Conservation (phyloP, 2,329 filamentous ascomycete genomes). For the Colletotrichum sp. region DNA sequence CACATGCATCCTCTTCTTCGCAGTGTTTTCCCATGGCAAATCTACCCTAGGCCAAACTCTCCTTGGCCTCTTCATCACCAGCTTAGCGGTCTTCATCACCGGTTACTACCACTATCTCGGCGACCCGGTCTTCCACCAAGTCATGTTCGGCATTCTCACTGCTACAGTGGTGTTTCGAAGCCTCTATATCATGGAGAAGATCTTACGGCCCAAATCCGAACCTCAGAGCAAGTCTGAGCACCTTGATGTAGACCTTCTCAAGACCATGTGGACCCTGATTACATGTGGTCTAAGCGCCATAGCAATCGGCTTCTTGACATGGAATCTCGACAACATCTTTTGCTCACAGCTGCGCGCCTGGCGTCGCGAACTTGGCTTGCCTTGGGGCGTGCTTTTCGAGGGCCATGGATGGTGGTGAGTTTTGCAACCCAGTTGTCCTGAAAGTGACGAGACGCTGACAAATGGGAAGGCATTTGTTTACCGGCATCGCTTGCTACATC, state of each 20-base stretch:
- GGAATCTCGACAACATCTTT: background rate
- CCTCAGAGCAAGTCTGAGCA: conserved; percentile 32
- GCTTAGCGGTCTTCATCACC: background rate
- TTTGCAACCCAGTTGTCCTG: background rate
- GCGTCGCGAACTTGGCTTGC: background rate
- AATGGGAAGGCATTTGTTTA: background rate
- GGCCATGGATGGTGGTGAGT: background rate
- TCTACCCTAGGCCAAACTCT: background rate
- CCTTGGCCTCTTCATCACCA: background rate
- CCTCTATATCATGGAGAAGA: background rate
- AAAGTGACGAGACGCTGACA: background rate
- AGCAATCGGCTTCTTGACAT: background rate
- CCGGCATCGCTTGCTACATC: background rate
- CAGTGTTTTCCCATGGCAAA: conserved; percentile 76
- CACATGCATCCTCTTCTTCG: conserved; percentile 60
- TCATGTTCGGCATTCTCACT: background rate
- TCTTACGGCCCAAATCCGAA: background rate
- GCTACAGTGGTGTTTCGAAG: background rate
- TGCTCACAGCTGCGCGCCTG: background rate
- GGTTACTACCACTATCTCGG: background rate
- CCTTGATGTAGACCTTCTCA: conserved; percentile 32
- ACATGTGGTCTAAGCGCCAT: conserved; percentile 41
- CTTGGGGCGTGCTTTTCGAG: background rate
- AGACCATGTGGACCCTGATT: conserved; percentile 79
- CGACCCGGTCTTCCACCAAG: background rate